Percentiles rank a stretch among this genome's conserved stretches.
Evolutionary conservation across 1,139 yeast genomes (phyloP).

Genomic region (Keqinozyma sinolaborantium): DNA sequence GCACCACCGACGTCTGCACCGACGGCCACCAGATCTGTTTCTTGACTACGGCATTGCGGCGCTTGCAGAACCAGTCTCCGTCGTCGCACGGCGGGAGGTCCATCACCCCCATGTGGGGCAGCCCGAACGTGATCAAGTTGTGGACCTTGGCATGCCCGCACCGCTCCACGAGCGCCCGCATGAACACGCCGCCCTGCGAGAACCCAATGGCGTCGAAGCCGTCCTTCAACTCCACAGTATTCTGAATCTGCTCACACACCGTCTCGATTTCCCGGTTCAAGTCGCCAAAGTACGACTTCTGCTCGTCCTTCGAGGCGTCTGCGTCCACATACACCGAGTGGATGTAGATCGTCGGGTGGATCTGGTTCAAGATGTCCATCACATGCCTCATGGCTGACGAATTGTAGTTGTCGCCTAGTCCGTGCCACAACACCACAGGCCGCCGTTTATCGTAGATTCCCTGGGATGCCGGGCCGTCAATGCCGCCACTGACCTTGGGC

Average conservation of each 20-base stretch:
- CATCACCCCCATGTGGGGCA: constrained; percentile 77
- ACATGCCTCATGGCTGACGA: constrained; percentile 56
- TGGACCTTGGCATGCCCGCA: constrained; percentile 48
- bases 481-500: too few species aligned
- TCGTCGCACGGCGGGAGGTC: constrained; percentile 64
- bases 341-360: constrained; percentile 50
- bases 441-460: constrained; percentile 9
- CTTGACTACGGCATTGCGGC: constrained; percentile 52
- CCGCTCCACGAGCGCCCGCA: constrained; percentile 61
- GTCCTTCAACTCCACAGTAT: constrained; percentile 34
- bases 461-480: too few species aligned
- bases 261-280: constrained; percentile 36
- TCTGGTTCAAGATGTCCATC: constrained; percentile 34
- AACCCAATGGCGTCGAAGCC: constrained; percentile 80
- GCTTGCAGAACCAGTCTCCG: constrained; percentile 59
- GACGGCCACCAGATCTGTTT: constrained; percentile 58
- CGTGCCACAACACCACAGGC: constrained; percentile 82
- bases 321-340: constrained; percentile 51
- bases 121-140: constrained; percentile 69
- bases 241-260: constrained; percentile 41
- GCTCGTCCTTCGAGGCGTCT: constrained; percentile 50
- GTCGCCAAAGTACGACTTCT: constrained; percentile 57
- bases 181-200: constrained; percentile 78
- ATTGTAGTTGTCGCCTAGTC: constrained; percentile 73
- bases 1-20: constrained; percentile 56